phyloP scores from a whole-genome alignment of 768 basidiomycete species.

The Coprinellus micaceus region DNA sequence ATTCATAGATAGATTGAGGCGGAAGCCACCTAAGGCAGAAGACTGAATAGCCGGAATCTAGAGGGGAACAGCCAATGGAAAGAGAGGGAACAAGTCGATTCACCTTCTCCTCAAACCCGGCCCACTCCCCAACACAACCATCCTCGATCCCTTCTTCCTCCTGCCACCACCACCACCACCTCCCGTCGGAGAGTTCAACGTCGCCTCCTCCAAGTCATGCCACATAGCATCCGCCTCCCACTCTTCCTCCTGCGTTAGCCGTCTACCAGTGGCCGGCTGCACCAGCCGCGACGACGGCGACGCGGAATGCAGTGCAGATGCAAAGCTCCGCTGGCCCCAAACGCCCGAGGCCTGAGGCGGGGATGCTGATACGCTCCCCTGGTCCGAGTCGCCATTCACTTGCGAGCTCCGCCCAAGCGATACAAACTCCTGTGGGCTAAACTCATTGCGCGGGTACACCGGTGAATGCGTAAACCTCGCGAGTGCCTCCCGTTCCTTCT shows the following conservation, averaged over 20 bases:
- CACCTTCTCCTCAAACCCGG: slow-evolving; percentile 44
- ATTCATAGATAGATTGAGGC: no score
- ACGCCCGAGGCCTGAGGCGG: slow-evolving; percentile 41
- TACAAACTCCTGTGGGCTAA: slow-evolving; percentile 19
- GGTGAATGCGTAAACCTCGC: slow-evolving; percentile 5
- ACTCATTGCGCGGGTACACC: background rate
- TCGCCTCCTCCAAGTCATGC: slow-evolving; percentile 72
- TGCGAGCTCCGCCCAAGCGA: slow-evolving; percentile 11
- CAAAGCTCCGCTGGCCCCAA: slow-evolving; percentile 82
- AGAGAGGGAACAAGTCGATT: background rate
- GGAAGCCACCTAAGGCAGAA: no score
- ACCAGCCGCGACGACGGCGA: slow-evolving; percentile 24
- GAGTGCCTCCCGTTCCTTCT: slow-evolving; percentile 40
- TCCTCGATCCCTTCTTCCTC: slow-evolving; percentile 57
- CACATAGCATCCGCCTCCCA: slow-evolving; percentile 79
- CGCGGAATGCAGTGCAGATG: slow-evolving; percentile 65
- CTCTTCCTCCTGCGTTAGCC: slow-evolving; percentile 49
- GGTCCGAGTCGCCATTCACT: background rate
- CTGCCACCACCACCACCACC: slow-evolving; percentile 37
- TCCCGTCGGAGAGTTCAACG: slow-evolving; percentile 25
- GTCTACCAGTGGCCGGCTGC: slow-evolving; percentile 25
- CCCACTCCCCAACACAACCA: slow-evolving; percentile 71
- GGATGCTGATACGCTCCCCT: background rate
- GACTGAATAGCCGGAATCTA: no score
- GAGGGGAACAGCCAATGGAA: background rate